Percentiles rank a stretch among this genome's conserved stretches.
These are phyloP conservation scores for Ascochyta lentis DNA, from an alignment of 2,329 filamentous ascomycete species.

Conservation along the genomic window DNA sequence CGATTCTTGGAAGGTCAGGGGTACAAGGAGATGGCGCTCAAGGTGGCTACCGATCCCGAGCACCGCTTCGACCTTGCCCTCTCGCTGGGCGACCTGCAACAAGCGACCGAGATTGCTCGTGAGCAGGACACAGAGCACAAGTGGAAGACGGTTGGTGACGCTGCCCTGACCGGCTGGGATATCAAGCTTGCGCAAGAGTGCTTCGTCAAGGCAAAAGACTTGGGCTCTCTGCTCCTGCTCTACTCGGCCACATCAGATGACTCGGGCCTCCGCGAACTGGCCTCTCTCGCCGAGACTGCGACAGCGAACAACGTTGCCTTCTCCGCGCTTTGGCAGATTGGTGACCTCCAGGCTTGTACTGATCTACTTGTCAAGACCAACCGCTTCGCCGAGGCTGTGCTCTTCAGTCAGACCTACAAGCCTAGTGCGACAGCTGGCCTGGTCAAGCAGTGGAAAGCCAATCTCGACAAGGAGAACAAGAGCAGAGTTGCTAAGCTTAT, in stretches of 20 bases:
- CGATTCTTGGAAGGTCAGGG: constrained; percentile 97
- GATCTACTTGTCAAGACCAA: constrained; percentile 80
- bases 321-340: constrained; percentile 85
- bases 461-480: constrained; percentile 84
- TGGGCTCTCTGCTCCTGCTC: constrained; percentile 86
- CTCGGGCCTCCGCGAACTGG: constrained; percentile 74
- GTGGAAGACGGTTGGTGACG: constrained; percentile 97
- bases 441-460: constrained; percentile 81
- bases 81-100: constrained; percentile 79
- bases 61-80: constrained; percentile 96
- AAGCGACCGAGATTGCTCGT: constrained; percentile 83
- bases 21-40: constrained; percentile 92
- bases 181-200: constrained; percentile 88
- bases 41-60: constrained; percentile 92
- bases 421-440: constrained; percentile 74
- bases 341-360: constrained; percentile 81
- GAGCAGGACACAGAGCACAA: constrained; percentile 91
- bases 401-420: constrained; percentile 96
- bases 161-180: constrained; percentile 86
- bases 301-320: constrained; percentile 94
- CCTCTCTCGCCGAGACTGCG: constrained; percentile 74
- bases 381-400: constrained; percentile 81
- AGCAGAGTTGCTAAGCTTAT: constrained; percentile 82
- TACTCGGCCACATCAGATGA: constrained; percentile 85
- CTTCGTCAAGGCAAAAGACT: constrained; percentile 87